Conservation (phyloP, 305 asterid species). For the Fraxinus latifolia region DNA sequence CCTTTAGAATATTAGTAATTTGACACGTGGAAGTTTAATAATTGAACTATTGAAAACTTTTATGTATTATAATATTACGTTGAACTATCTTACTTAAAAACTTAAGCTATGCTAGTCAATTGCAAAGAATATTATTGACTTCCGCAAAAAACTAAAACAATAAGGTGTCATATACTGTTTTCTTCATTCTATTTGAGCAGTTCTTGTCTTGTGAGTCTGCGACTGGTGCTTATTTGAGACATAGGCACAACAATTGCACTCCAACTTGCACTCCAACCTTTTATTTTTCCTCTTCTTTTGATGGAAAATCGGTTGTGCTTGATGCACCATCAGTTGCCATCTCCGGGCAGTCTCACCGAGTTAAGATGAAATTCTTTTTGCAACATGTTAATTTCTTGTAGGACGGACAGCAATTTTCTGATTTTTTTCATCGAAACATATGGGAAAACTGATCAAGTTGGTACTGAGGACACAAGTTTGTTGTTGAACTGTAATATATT, state of each 20-base stretch:
- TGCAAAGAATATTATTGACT: background rate
- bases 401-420: conserved; percentile 31
- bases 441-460: conserved; percentile 30
- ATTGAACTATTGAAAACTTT: background rate
- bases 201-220: background rate
- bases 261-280: no score
- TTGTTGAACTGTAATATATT: background rate
- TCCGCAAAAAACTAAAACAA: no score
- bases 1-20: background rate
- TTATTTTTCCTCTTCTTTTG: background rate
- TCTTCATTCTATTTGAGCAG: background rate
- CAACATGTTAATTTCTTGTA: background rate
- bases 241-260: no score
- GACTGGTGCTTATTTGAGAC: background rate
- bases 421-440: conserved; percentile 29
- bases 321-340: background rate
- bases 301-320: background rate
- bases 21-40: background rate
- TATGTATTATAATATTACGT: background rate
- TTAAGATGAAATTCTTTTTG: background rate
- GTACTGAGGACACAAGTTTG: background rate
- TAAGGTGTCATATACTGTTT: background rate
- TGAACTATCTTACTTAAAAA: background rate
- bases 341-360: background rate
- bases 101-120: background rate